Percentiles rank a stretch among this genome's conserved stretches.
Conservation (phyloP, 2,329 filamentous ascomycete genomes). For the Cordyceps tenuipes region DNA sequence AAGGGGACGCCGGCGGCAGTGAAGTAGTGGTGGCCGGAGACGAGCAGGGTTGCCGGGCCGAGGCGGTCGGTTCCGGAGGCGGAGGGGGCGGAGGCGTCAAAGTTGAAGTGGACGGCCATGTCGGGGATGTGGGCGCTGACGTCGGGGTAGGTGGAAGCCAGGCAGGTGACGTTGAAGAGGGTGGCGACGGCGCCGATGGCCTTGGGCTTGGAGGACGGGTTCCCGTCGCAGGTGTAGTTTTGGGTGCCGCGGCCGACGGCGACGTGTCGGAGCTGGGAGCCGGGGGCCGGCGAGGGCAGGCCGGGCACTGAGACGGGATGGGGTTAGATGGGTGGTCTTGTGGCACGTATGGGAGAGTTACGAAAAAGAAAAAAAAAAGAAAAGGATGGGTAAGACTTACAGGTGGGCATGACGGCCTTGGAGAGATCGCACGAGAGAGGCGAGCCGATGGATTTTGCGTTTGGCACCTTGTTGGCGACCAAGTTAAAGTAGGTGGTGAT, state of each 20-base stretch:
- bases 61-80: constrained; percentile 22
- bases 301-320: constrained; percentile 25
- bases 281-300: constrained; percentile 52
- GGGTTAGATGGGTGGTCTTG: background rate
- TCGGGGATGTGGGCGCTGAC: constrained; percentile 56
- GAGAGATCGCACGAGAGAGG: constrained; percentile 47
- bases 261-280: constrained; percentile 63
- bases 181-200: constrained; percentile 68
- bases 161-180: constrained; percentile 81
- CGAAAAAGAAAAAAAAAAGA: no score
- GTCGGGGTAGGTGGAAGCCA: constrained; percentile 60
- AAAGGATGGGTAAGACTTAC: background rate
- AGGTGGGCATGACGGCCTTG: constrained; percentile 39
- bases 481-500: constrained; percentile 54
- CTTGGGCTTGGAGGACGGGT: constrained; percentile 51
- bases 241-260: constrained; percentile 82
- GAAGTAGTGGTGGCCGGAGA: constrained; percentile 81
- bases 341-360: no score
- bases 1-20: constrained; percentile 59
- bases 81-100: constrained; percentile 27
- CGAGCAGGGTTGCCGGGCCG: constrained; percentile 50
- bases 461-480: constrained; percentile 46
- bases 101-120: constrained; percentile 59
- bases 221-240: constrained; percentile 78
- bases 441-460: constrained; percentile 30